phyloP scores from a whole-genome alignment of 148 eudicot species.

The Cornus controversa region DNA sequence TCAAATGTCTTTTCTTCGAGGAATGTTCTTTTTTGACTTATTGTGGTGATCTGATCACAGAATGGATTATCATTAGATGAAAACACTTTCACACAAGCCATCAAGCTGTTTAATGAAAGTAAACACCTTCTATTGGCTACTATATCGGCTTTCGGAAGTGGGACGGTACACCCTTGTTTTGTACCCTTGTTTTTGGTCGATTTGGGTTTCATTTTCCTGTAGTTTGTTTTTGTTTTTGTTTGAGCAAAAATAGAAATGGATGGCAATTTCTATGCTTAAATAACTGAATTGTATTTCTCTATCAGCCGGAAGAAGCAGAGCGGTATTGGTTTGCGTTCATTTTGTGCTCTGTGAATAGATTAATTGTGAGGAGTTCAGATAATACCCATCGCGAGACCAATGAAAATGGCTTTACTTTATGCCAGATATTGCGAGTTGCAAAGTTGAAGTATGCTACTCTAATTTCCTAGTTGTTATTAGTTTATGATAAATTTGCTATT shows the following conservation, averaged over 20 bases:
- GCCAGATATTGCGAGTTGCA: slow-evolving; percentile 67
- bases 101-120: slow-evolving; percentile 56
- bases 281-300: not conserved
- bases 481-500: not conserved
- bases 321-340: slow-evolving; percentile 79
- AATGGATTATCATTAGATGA: slow-evolving; percentile 52
- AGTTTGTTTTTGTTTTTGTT: not conserved
- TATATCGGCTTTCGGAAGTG: slow-evolving; percentile 55
- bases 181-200: not conserved
- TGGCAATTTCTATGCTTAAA: too few species aligned
- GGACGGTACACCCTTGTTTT: slow-evolving; percentile 37
- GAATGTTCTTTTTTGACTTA: not conserved
- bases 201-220: not conserved
- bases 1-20: not conserved
- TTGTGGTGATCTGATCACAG: slow-evolving; percentile 30
- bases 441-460: slow-evolving; percentile 56
- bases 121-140: slow-evolving; percentile 50
- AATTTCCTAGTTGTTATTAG: slow-evolving; percentile 2
- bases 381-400: slow-evolving; percentile 18
- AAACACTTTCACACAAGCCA: slow-evolving; percentile 46
- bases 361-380: slow-evolving; percentile 23
- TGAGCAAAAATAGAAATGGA: not conserved
- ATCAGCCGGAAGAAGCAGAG: slow-evolving; percentile 79
- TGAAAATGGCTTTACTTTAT: slow-evolving; percentile 51
- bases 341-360: slow-evolving; percentile 62